These are phyloP conservation scores for Ceratocystis ficicola DNA, from an alignment of 2,329 filamentous ascomycete species.

Conservation along the genomic window DNA sequence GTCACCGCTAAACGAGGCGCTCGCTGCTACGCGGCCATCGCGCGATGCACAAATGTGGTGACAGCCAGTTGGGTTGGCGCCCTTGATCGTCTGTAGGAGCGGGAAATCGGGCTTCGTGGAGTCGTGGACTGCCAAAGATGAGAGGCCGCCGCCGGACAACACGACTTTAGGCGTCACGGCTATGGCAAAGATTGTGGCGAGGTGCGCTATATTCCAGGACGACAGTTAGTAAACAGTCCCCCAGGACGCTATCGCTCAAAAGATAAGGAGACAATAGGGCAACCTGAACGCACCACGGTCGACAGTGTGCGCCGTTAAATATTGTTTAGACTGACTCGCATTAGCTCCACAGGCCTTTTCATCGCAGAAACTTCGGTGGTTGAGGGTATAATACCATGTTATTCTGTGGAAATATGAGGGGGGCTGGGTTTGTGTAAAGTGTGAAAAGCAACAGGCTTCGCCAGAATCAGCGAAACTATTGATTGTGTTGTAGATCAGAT, in stretches of 20 bases:
- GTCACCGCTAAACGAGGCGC: conserved; percentile 79
- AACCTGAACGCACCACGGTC: conserved; percentile 54
- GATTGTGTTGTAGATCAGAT: neutral
- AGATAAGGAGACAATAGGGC: neutral
- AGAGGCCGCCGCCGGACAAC: conserved; percentile 74
- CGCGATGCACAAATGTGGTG: conserved; percentile 69
- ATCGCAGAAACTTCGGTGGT: neutral
- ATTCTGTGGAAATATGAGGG: neutral
- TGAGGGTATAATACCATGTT: conserved; percentile 4
- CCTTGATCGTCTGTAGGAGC: conserved; percentile 63
- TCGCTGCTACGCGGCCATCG: conserved; percentile 62
- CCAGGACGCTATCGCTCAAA: neutral
- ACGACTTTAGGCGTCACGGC: conserved; percentile 62
- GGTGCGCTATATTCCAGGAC: conserved; percentile 49
- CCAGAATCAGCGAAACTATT: conserved; percentile 1
- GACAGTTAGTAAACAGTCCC: conserved; percentile 5
- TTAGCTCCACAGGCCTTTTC: conserved; percentile 4
- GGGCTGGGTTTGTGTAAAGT: conserved; percentile 10
- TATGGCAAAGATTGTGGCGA: conserved; percentile 72
- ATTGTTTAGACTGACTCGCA: conserved; percentile 77
- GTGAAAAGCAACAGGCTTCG: neutral
- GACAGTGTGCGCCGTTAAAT: conserved; percentile 82
- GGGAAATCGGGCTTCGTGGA: conserved; percentile 60
- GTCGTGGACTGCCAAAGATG: conserved; percentile 67
- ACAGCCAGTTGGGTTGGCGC: conserved; percentile 76